A percentile compares a stretch with the other conserved stretches of the same genome.
Evolutionary conservation across 441 rosid genomes (phyloP).

Genomic region (Manihot esculenta): DNA sequence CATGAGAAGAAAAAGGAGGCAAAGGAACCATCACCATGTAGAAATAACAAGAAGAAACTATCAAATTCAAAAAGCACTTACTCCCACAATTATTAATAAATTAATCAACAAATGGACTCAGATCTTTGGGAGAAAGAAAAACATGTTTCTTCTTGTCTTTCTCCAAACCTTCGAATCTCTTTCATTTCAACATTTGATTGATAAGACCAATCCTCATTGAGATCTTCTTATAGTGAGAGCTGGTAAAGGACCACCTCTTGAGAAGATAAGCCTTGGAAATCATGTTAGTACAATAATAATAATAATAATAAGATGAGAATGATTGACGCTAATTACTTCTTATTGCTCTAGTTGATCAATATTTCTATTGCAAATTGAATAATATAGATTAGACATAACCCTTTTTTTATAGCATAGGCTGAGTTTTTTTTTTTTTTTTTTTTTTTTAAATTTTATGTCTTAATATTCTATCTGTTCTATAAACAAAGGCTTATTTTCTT

Average conservation of each 20-base stretch:
- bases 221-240: conserved; percentile 45
- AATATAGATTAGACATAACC: too few relatives aligned
- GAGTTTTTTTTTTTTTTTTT: too few relatives aligned
- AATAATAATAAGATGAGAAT: conserved; percentile 25
- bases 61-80: conserved; percentile 51
- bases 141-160: conserved; percentile 67
- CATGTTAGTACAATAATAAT: conserved; percentile 12
- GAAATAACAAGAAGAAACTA: conserved; percentile 66
- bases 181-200: conserved; percentile 38
- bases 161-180: conserved; percentile 64
- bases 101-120: conserved; percentile 33
- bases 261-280: conserved; percentile 44
- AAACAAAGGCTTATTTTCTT: too few relatives aligned
- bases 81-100: conserved; percentile 25
- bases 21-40: conserved; percentile 47
- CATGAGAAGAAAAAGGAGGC: conserved; percentile 25
- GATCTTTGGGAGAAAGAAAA: conserved; percentile 40
- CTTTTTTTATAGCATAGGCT: too few relatives aligned
- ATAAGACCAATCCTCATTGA: conserved; percentile 38
- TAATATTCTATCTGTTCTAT: too few relatives aligned
- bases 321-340: conserved; percentile 23
- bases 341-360: conserved; percentile 4
- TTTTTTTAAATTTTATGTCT: too few relatives aligned
- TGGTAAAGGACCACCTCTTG: conserved; percentile 34
- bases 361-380: background rate